These are phyloP conservation scores for Corylus heterophylla DNA, from an alignment of 306 rosid genomes.

Conservation along the genomic window DNA sequence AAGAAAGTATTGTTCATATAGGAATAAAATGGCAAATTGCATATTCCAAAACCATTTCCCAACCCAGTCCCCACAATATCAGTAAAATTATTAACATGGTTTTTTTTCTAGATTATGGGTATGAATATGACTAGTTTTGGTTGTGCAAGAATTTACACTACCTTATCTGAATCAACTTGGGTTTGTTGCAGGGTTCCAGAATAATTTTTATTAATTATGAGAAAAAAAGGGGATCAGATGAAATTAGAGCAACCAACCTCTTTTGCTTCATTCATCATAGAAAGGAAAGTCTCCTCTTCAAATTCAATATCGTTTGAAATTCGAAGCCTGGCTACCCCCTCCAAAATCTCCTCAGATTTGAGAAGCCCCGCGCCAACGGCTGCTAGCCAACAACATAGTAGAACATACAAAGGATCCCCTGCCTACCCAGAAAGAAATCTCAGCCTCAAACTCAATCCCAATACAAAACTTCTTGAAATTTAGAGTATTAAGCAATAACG, in stretches of 20 bases:
- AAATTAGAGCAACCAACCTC: constrained; percentile 57
- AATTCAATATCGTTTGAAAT: constrained; percentile 81
- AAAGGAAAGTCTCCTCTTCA: constrained; percentile 83
- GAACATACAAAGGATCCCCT: constrained; percentile 89
- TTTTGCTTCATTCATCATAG: constrained; percentile 79
- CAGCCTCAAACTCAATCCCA: constrained; percentile 28
- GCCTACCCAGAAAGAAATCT: constrained; percentile 48
- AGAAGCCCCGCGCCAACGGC: constrained; percentile 94
- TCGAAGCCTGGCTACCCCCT: constrained; percentile 80
- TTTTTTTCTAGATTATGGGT: not conserved
- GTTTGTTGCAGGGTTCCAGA: not conserved
- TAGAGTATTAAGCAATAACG: no score
- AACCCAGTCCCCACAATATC: not conserved
- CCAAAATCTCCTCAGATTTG: constrained; percentile 92
- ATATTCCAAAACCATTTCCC: not conserved
- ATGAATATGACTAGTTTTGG: not conserved
- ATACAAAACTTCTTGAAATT: not conserved
- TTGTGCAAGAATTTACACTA: not conserved
- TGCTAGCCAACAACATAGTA: constrained; percentile 85
- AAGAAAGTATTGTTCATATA: not conserved
- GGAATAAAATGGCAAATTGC: not conserved
- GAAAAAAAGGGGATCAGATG: not conserved
- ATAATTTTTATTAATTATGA: no score
- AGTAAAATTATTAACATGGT: not conserved
- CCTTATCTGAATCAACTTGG: not conserved